A percentile compares a stretch with the other conserved stretches of the same genome.
These are phyloP conservation scores for Leishmania braziliensis DNA, from an alignment of 208 protist genomes.

Conservation along the genomic window DNA sequence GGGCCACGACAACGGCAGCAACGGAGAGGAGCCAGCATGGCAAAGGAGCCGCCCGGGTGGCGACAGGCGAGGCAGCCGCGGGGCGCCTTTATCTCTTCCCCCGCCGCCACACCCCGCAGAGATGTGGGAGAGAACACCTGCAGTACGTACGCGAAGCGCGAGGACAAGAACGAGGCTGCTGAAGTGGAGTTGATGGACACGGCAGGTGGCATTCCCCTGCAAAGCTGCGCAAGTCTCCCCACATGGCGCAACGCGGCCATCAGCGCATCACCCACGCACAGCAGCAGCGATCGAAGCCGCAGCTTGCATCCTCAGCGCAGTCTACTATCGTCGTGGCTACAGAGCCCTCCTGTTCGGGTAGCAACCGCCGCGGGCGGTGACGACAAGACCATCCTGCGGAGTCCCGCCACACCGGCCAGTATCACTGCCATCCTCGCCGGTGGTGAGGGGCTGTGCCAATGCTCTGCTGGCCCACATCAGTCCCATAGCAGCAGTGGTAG, in stretches of 20 bases:
- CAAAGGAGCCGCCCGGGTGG: neutral
- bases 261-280: neutral
- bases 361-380: neutral
- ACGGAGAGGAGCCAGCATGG: neutral
- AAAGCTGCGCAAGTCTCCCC: neutral
- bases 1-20: neutral
- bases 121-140: neutral
- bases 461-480: neutral
- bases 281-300: constrained; percentile 1
- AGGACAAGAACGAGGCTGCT: neutral
- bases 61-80: neutral
- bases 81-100: neutral
- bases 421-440: neutral
- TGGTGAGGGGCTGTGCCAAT: neutral
- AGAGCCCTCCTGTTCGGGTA: neutral
- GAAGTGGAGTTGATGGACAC: neutral
- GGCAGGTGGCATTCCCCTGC: neutral
- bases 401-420: neutral
- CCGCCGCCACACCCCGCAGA: neutral
- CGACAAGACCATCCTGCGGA: neutral
- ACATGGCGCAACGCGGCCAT: neutral
- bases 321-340: neutral
- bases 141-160: neutral
- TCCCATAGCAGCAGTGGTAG: neutral
- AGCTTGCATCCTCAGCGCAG: neutral